Percentiles rank a stretch among this genome's conserved stretches.
Conservation (phyloP, 2,329 filamentous ascomycete species). For the Cytospora chrysosperma region DNA sequence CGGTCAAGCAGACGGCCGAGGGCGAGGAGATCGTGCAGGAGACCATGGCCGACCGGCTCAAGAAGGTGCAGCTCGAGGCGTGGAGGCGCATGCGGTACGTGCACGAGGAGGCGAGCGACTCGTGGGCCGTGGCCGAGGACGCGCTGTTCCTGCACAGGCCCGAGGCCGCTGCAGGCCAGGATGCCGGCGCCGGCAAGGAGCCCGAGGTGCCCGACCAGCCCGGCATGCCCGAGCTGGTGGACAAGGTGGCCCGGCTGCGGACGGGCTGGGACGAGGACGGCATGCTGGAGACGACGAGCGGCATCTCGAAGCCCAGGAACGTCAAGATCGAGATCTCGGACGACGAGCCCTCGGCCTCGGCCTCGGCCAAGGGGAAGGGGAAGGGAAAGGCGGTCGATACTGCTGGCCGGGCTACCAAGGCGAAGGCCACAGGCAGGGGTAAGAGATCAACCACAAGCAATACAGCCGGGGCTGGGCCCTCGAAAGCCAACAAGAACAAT, state of each 20-base stretch:
- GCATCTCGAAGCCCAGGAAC: slow-evolving; percentile 26
- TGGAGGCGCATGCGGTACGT: slow-evolving; percentile 81
- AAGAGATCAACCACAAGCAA: slow-evolving; percentile 21
- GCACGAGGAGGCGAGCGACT: slow-evolving; percentile 74
- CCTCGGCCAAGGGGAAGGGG: slow-evolving; percentile 32
- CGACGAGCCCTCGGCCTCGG: slow-evolving; percentile 18
- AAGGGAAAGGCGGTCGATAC: slow-evolving; percentile 28
- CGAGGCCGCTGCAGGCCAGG: slow-evolving; percentile 19
- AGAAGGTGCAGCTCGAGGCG: slow-evolving; percentile 73
- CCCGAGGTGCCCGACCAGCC: slow-evolving; percentile 3
- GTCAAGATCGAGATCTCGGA: slow-evolving; percentile 30
- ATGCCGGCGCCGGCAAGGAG: slow-evolving; percentile 18
- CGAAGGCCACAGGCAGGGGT: slow-evolving; percentile 16
- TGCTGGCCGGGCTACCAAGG: slow-evolving; percentile 1
- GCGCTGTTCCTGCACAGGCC: slow-evolving; percentile 58
- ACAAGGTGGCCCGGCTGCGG: slow-evolving; percentile 26
- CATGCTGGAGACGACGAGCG: slow-evolving; percentile 34
- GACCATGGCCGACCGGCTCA: slow-evolving; percentile 74
- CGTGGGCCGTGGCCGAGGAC: slow-evolving; percentile 74
- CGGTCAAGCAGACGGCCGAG: slow-evolving; percentile 73
- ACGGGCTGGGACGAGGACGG: slow-evolving; percentile 33
- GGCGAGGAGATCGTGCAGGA: slow-evolving; percentile 62
- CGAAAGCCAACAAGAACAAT: slow-evolving; percentile 17
- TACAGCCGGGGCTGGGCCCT: slow-evolving; percentile 13
- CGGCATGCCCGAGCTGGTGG: slow-evolving; percentile 20